Conservation (phyloP, 1,139 yeast genomes). For the Protomyces lactucae-debilis region DNA sequence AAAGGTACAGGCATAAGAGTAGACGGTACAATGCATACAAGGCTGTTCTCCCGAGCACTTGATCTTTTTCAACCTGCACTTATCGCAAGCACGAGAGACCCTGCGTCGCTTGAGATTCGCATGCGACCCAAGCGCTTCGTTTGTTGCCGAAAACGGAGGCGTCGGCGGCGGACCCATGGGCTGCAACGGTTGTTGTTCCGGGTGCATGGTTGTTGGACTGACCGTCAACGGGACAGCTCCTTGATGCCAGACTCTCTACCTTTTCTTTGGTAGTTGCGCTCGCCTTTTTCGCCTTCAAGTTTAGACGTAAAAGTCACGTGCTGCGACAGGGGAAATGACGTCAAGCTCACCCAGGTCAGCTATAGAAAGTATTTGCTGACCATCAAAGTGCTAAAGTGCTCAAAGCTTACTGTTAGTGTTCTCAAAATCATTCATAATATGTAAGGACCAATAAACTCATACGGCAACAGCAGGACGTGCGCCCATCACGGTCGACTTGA, state of each 20-base stretch:
- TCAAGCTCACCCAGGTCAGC: too few species aligned
- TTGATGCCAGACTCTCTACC: too few species aligned
- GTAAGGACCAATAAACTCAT: not conserved
- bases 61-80: slow-evolving; percentile 63
- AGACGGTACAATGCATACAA: slow-evolving; percentile 84
- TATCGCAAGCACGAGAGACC: slow-evolving; percentile 80
- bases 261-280: too few species aligned
- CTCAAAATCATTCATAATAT: too few species aligned
- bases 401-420: too few species aligned
- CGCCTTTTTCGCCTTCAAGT: too few species aligned
- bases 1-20: slow-evolving; percentile 49
- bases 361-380: too few species aligned
- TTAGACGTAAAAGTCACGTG: too few species aligned
- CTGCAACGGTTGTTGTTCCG: not conserved
- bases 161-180: not conserved
- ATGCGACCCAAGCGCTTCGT: not conserved
- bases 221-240: too few species aligned
- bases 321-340: too few species aligned
- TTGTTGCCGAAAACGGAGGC: not conserved
- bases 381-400: too few species aligned
- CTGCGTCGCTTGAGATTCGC: slow-evolving; percentile 55
- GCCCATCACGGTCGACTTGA: not conserved
- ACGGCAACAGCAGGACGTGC: not conserved
- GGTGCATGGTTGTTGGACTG: too few species aligned
- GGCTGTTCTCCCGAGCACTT: slow-evolving; percentile 69